Base-by-base conservation (phyloP, 1,284 basidiomycete genomes). In the Ustilago esculenta region DNA sequence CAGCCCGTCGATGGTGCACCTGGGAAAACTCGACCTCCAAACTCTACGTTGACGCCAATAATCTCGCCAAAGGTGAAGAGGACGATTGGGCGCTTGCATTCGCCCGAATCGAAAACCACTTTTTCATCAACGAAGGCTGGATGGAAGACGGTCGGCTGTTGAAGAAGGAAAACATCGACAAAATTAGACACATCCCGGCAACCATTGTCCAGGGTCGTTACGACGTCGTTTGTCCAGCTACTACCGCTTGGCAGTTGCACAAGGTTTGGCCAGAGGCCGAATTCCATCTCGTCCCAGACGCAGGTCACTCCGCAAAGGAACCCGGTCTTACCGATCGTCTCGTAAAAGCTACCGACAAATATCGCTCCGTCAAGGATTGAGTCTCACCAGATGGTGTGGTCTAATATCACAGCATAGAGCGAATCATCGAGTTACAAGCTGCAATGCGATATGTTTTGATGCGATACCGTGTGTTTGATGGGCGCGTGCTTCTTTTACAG, bases 41-140 rank as follows among this genome's bases (percentile, higher is more conserved):
- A 40, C 59, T 82, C 17, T 75, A 80, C 55, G 34, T 79, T 5
- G 74, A 80, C 34, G 61, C 49, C 10, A 67, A 77, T 23, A 49
- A 57, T 29, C 50, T 81, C 15, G 69, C 65, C 17, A 68, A 60
- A 24, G 70, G 70, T 18, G 63, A 69, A 30, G 66, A 75, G n/a
- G 57, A 66, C 34, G 40, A 60, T 17, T 75, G 90, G 91, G 2
- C 72, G 1, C 45, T 76, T 4, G 74, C 75, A 0, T 94, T 94
- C 81, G 92, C 93, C 5, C 85, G 89, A 40, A 94, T 96, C 61
- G 94, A 96, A 84, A 92, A 92, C 76, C 93, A 96, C 79, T 97
- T 91, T 82, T 95, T 96, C 77, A 85, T 69, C 61, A 79, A 83
- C 61, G 60, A 88, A 86, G 94, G 92, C 3, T 97, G 92, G 84